These are phyloP conservation scores for Lentinus brumalis DNA, from an alignment of 768 basidiomycete genomes.

Conservation along the genomic window DNA sequence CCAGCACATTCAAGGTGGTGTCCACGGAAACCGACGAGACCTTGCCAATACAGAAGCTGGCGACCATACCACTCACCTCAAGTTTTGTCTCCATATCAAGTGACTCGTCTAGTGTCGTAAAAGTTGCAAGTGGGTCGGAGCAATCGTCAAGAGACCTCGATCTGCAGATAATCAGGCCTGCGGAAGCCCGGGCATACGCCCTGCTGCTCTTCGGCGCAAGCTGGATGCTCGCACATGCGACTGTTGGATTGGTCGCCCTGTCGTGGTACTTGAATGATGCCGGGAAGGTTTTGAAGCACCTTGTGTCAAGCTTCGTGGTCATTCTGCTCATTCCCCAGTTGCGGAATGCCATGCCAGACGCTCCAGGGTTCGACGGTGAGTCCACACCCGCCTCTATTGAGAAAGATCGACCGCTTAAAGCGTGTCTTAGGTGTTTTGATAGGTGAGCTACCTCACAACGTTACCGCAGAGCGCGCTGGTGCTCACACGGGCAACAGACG, in stretches of 20 bases:
- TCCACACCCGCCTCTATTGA: not conserved
- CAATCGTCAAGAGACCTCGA: conserved; percentile 45
- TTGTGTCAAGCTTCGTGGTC: conserved; percentile 43
- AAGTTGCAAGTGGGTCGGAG: conserved; percentile 25
- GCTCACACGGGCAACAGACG: conserved; percentile 36
- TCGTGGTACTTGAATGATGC: conserved; percentile 38
- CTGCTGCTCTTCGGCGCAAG: conserved; percentile 48
- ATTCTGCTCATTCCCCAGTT: conserved; percentile 52
- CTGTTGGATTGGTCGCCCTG: conserved; percentile 47
- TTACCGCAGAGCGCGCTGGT: not conserved
- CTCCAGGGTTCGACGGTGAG: conserved; percentile 50
- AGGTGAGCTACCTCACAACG: conserved; percentile 34
- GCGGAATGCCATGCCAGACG: conserved; percentile 58
- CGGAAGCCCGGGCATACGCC: conserved; percentile 45
- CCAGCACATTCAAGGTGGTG: conserved; percentile 48
- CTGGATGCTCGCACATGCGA: conserved; percentile 59
- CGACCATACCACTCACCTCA: conserved; percentile 47
- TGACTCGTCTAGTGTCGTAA: conserved; percentile 42
- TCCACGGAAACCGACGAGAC: conserved; percentile 35
- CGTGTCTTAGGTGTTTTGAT: conserved; percentile 44
- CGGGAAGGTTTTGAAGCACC: conserved; percentile 38
- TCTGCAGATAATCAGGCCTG: conserved; percentile 47
- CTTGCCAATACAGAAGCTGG: conserved; percentile 45
- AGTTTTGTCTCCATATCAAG: conserved; percentile 46
- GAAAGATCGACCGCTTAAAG: not conserved